Base-by-base conservation (phyloP, 2,329 filamentous ascomycete species). In the Calonectria fujianensis region DNA sequence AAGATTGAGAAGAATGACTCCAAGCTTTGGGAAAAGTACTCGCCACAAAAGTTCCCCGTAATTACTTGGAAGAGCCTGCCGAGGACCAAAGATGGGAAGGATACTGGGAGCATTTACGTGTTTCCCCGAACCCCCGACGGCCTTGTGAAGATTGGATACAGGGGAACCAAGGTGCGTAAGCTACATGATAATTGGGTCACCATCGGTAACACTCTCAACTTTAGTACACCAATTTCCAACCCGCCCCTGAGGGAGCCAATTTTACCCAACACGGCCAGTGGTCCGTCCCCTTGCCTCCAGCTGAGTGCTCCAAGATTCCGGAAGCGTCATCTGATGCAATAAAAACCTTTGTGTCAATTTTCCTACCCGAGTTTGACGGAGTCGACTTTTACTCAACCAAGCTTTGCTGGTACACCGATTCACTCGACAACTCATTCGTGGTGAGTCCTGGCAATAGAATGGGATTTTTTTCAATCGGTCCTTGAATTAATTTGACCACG, bases 371-470 rank as follows among this genome's bases (percentile, higher is more conserved):
- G 24, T 61, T 61, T 61, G 32, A 37, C 24, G 32, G 32, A 2
- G 32, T 39, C 3, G 32, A 61, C 32, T 61, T 61, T n/a, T 11
- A 61, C 54, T 61, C 54, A 1, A 61, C 54, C 20, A 61, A 61
- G 20, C 32, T 61, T 3, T 61, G 54, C 54, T 61, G 54, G 54
- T 61, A 61, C 20, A 61, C 54, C 7, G 54, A 61, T 18, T 39
- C 54, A 9, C 54, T 61, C 13, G 54, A 61, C 32, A 61, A 61
- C 14, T 61, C 54, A 24, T 61, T 61, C 27, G 54, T 61, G 54
- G 54, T 61, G 37, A 13, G 54, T 39, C 20, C 4, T n/a, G 16
- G 24, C 2, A 37, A 10, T 18, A 18, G 9, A 16, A 3, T 13
- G 3, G 2, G n/a, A 3, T 27, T 16, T 27, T 3, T n/a, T 18